Evolutionary conservation across 2,329 filamentous ascomycete species (phyloP), one percentile per base, ranked within the genome.

Genomic region (Ceratocystis cacaofunesta): DNA sequence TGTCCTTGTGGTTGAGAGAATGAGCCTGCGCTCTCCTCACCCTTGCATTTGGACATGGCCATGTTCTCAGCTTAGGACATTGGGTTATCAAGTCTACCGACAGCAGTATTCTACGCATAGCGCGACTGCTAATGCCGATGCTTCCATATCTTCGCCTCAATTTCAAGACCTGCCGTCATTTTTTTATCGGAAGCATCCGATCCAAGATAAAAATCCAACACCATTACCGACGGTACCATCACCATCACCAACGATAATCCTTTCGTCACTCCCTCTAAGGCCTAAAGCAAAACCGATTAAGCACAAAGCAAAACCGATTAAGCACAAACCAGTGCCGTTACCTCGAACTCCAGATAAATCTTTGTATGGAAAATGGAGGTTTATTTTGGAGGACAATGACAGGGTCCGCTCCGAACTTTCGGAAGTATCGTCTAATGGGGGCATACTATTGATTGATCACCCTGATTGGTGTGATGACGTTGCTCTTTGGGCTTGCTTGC

Each of bases 341-440:
- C 63, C 60, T 6, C 36, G 22, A 8, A 30, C 61, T 15, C 63
- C 60, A 15, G 58, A 65, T 19, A 65, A 62, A 58, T 43, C 44
- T 5, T 60, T 67, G 3, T 63, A 65, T 44, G 63, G 63, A 2
- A 67, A 67, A 58, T 67, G 65, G 66, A 36, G 52, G 10, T 65
- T 62, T 44, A 17, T 67, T 5, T 28, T 67, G 25, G 50, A 61
- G 30, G 66, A 67, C 32, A 67, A 67, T 60, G 61, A 60, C 2
- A 25, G 32, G 8, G 63, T 57, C n/a, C 60, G 66, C 7, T 36
- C 19, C 7, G 66, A 67, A 28, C 43, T 67, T 8, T 46, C 55
- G 1, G 57, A 41, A 17, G 50, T 55, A 46, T 25, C 55, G 15
- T 30, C 30, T n/a, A 2, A 30, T 41, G 57, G 60, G 10, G 57